Base-by-base conservation (phyloP, 495 filamentous ascomycete species). In the Penicillium malachiteum region DNA sequence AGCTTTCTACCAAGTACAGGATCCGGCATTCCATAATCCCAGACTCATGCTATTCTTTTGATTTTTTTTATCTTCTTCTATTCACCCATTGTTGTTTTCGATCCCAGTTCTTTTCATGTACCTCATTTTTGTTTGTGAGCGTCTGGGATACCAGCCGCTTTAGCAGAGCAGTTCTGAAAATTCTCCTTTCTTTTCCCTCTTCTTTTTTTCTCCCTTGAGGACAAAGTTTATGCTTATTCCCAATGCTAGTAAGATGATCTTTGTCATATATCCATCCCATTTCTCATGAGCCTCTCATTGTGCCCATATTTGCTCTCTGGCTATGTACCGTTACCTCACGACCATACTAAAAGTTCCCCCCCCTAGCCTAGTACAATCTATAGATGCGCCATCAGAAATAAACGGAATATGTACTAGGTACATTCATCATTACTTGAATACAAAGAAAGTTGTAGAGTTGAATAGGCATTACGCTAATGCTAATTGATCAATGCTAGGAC, bases 401-500 rank as follows among this genome's bases (percentile, higher is more conserved):
- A 26, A 26, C 2, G 4, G 21, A 26, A 26, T 26, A 26, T 26
- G 2, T 26, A 26, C 21, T 26, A 26, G 21, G 21, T 26, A 26
- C 21, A 26, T 26, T 26, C 4, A 26, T 26, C 4, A 26, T 4
- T 26, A 26, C 21, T 26, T 12, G 21, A 9, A 6, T 31, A 13
- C 35, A 5, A 42, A 21, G 13, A 21, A 4, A 21, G 17, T n/a
- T 62, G 40, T 58, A 41, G 17, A 41, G 38, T 46, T 47, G 31
- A 60, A 58, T 57, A 60, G 52, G 58, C 60, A 64, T 68, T 62
- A 64, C 52, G 60, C 60, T 64, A 56, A 66, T 65, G 65, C 65
- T 66, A 59, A 68, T 60, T 58, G 55, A 68, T 60, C 57, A 55
- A 68, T 68, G 65, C 65, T 61, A 65, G 60, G 57, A 66, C 58